Evolutionary conservation across 208 protist species (phyloP), one percentile per base, ranked within the genome.

Genomic region (Leishmania mexicana): DNA sequence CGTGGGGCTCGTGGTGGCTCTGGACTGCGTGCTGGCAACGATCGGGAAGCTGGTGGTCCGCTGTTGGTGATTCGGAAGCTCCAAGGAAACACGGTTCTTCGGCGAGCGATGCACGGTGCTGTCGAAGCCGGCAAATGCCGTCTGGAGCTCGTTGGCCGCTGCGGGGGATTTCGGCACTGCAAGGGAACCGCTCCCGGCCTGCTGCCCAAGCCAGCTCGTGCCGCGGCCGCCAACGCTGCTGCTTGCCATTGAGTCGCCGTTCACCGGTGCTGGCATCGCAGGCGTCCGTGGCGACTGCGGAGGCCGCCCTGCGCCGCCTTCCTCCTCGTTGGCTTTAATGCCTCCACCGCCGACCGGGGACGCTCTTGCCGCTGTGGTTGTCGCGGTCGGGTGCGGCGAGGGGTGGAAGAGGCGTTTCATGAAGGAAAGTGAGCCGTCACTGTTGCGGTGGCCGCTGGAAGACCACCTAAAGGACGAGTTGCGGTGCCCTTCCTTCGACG

Each of bases 361-460:
- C 38, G 75, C 21, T 17, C 57, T 28, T 2, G 60, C n/a, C 28
- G 62, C 40, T 79, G 38, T 71, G 58, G 75, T 54, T 10, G 42
- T 57, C 53, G n/a, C 31, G 17, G 74, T 45, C 5, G 35, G 77
- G 40, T 78, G 64, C 21, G 77, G 57, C 70, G 64, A 49, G 58
- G 74, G 54, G 28, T 86, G 74, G n/a, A 86, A 75, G n/a, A 86
- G 64, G 5, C 75, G 72, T 67, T 45, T 58, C 78, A 86, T 76
- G 24, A 86, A 83, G 0, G 60, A 64, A 38, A 83, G 80, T 51
- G 83, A 86, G 57, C 42, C 77, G 75, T 86, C 80, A 35, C 40
- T 35, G 53, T 57, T 31, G 21, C 75, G 24, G 40, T 35, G n/a
- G 6, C 49, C 54, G 65, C 77, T 81, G 71, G 21, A 7, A 21